A percentile compares a stretch with the other conserved stretches of the same genome.
Evolutionary conservation across 2,329 filamentous ascomycete genomes (phyloP).

Genomic region (Trichoderma sp.): DNA sequence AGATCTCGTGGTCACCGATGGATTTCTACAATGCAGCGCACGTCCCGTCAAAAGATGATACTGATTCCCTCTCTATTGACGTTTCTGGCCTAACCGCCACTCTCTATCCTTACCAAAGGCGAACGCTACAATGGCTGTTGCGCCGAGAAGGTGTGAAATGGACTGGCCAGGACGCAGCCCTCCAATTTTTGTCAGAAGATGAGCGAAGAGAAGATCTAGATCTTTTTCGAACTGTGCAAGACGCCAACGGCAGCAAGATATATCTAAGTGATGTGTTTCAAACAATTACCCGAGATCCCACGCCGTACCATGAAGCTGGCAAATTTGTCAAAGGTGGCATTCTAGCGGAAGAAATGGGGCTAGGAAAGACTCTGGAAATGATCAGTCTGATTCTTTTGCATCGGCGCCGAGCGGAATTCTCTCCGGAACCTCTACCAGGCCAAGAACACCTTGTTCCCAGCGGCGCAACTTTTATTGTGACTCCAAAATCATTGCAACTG

Average conservation of each 20-base stretch:
- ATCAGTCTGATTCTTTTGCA: slow-evolving; percentile 71
- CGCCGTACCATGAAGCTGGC: slow-evolving; percentile 46
- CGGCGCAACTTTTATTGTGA: slow-evolving; percentile 62
- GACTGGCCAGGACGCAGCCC: slow-evolving; percentile 30
- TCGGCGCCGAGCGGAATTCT: slow-evolving; percentile 26
- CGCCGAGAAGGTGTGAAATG: slow-evolving; percentile 63
- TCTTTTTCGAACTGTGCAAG: slow-evolving; percentile 39
- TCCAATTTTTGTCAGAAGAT: slow-evolving; percentile 29
- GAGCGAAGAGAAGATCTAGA: slow-evolving; percentile 24
- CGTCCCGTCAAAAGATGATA: slow-evolving; percentile 54
- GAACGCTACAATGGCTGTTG: slow-evolving; percentile 71
- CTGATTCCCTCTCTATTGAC: slow-evolving; percentile 41
- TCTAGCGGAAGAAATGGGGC: slow-evolving; percentile 79
- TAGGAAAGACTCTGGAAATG: slow-evolving; percentile 79
- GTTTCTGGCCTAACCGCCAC: slow-evolving; percentile 50
- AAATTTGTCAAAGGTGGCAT: slow-evolving; percentile 60
- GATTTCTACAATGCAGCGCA: slow-evolving; percentile 71
- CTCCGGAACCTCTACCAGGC: slow-evolving; percentile 36
- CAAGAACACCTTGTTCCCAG: slow-evolving; percentile 50
- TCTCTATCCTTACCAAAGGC: slow-evolving; percentile 72
- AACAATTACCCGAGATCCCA: slow-evolving; percentile 53
- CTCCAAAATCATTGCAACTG: slow-evolving; percentile 55
- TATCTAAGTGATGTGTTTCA: slow-evolving; percentile 67
- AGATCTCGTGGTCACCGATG: slow-evolving; percentile 47
- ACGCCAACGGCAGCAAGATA: slow-evolving; percentile 42